Conservation (phyloP, 495 filamentous ascomycete species). For the Tuber brumale region DNA sequence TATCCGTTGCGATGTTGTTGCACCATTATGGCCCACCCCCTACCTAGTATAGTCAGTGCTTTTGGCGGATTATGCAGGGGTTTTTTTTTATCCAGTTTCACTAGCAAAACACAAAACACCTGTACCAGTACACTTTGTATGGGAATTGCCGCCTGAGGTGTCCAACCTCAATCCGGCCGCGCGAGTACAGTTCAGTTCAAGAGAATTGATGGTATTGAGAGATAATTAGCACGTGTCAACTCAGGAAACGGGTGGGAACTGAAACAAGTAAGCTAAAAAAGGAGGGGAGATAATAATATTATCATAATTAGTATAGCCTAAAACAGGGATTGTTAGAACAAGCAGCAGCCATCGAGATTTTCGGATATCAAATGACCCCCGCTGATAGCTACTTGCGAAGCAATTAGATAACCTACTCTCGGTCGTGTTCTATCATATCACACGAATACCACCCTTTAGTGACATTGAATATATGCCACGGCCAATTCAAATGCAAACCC, state of each 20-base stretch:
- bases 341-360: not conserved
- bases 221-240: not conserved
- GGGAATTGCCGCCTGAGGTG: too few species aligned
- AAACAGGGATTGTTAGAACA: not conserved
- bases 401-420: not conserved
- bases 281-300: not conserved
- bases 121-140: too few species aligned
- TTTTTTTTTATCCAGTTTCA: too few species aligned
- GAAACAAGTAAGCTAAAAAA: not conserved
- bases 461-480: not conserved
- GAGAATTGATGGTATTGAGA: not conserved
- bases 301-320: not conserved
- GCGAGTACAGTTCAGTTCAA: not conserved
- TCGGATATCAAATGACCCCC: not conserved
- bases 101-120: too few species aligned
- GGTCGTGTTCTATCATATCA: not conserved
- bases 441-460: not conserved
- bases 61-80: too few species aligned
- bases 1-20: too few species aligned
- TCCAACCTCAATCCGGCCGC: too few species aligned
- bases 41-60: too few species aligned
- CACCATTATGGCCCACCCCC: too few species aligned
- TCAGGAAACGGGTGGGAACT: not conserved
- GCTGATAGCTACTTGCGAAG: not conserved
- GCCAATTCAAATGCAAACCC: not conserved